Evolutionary conservation across 352 stramenopile species (phyloP), one percentile per base, ranked within the genome.

Genomic region (Phytopythium litorale): DNA sequence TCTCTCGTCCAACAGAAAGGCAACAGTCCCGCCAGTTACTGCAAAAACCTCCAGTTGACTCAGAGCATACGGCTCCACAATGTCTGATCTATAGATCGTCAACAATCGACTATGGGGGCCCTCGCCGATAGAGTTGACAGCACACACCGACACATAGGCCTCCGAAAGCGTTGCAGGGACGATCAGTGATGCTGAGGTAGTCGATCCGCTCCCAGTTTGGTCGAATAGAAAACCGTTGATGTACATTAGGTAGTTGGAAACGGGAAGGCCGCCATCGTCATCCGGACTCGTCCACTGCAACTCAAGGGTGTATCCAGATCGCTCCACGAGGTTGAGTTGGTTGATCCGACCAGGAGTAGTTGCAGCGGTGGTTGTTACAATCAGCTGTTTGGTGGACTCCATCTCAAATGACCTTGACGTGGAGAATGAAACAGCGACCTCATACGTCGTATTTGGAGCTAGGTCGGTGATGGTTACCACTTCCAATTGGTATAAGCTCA

Each of bases 191-290:
- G 63, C 55, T 9, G 72, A 81, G 2, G 72, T 18, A 0, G 63
- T 72, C 6, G 46, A 50, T 33, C 67, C 73, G 50, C 71, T 51
- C 0, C 30, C 43, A 15, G 67, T 79, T 13, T 66, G 35, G 7
- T 52, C 42, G 5, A 65, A 38, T 1, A 81, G 32, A 7, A 67
- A 75, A 4, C 75, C 76, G 48, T 89, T 85, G 33, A 82, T 21
- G 49, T 78, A 85, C 0, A 87, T 23, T 16, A 81, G 23, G 35
- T 88, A 88, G 15, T 53, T 58, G n/a, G 60, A 13, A 16, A 87
- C 69, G 16, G 56, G 19, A 1, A 61, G 63, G 4, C 80, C 80
- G 52, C 80, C 80, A 21, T 78, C 56, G 40, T 89, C 80, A 19
- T 73, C 45, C 6, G 72, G 62, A 7, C 63, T 51, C 21, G 56